Base-by-base conservation (phyloP, 2,329 filamentous ascomycete genomes). In the Curvularia eragrostidis region DNA sequence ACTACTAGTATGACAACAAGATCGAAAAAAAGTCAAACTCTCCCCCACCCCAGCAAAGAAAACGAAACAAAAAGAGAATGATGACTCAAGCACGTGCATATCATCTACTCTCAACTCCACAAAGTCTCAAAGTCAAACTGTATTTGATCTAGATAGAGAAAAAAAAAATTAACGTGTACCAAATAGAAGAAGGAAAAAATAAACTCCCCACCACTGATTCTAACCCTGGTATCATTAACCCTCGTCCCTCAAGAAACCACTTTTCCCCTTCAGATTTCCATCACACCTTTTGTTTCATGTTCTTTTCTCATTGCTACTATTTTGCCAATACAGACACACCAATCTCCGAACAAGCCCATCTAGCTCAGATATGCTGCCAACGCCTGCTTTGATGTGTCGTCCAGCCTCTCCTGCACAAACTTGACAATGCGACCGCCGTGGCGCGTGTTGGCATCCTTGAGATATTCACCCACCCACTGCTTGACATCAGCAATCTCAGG, bases 401-500 rank as follows among this genome's bases (percentile, higher is more conserved):
- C 73, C 59, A 97, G 79, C 66, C 91, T 86, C 75, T 91, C 85
- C 63, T 87, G 81, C 52, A 93, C 89, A 72, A 91, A 94, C 56
- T 80, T 81, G 26, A 85, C 86, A 62, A 97, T 84, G 18, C 85
- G 84, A 1, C 93, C 92, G 46, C 82, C 82, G 67, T 92, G 88
- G 68, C 88, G 87, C 71, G 82, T 80, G 76, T 97, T 91, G 6
- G 92, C 91, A 34, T 89, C 86, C 71, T 89, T 89, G 72, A 97
- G 80, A 74, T 91, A 93, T 63, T 85, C 80, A 54, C 90, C 84
- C n/a, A 97, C 93, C 94, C 94, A 99, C 9, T 74, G 77, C 75
- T 89, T 90, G 52, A 92, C 90, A 53, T 93, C 89, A 5, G 86
- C 84, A 13, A 97, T 87, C 60, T 97, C 90, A 0, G 93, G 90